A percentile compares a stretch with the other conserved stretches of the same genome.
phyloP scores from a whole-genome alignment of 192 early-diverging fungal genomes.

The Geranomyces variabilis region DNA sequence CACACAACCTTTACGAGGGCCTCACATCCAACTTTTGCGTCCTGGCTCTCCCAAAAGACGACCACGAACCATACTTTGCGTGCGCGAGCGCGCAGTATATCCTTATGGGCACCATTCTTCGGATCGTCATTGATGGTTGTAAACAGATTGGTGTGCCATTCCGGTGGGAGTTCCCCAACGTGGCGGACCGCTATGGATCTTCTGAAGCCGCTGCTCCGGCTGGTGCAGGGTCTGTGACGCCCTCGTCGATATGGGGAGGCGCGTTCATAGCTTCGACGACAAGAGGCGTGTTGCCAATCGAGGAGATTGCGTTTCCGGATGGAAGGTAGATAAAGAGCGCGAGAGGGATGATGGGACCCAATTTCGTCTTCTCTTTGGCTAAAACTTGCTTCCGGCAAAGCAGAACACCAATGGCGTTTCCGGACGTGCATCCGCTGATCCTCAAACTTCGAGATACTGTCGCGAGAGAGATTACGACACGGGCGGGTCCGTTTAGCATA shows the following conservation, averaged over 20 bases:
- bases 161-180: not conserved
- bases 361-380: too few species aligned
- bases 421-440: too few species aligned
- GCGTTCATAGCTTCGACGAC: not conserved
- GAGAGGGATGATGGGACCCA: too few species aligned
- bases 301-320: not conserved
- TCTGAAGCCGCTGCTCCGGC: not conserved
- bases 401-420: too few species aligned
- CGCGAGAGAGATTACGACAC: too few species aligned
- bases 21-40: constrained; percentile 21
- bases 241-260: not conserved
- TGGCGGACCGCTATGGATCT: not conserved
- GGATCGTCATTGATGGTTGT: not conserved
- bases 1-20: constrained; percentile 6
- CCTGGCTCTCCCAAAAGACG: not conserved
- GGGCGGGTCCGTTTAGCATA: too few species aligned
- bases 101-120: constrained; percentile 6
- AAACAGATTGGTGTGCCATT: not conserved
- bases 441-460: too few species aligned
- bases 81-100: not conserved
- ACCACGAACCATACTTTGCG: not conserved
- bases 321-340: not conserved
- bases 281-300: not conserved
- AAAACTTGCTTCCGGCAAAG: too few species aligned
- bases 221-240: not conserved